These are phyloP conservation scores for Macrophomina pseudophaseolina DNA, from an alignment of 2,329 filamentous ascomycete species.

Conservation along the genomic window DNA sequence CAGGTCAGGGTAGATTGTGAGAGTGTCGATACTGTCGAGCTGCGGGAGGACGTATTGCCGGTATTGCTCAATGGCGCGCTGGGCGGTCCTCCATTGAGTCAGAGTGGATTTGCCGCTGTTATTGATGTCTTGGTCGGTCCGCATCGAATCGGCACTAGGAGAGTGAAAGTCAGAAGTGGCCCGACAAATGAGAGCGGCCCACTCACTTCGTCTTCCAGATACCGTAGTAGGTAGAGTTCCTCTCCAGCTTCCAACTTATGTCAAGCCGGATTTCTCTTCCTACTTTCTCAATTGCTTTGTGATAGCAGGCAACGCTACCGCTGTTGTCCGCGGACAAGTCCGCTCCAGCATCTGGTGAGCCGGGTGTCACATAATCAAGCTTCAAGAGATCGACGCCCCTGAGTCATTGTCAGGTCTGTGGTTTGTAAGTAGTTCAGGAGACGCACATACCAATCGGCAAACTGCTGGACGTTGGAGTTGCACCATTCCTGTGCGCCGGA, in stretches of 20 bases:
- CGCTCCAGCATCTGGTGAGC: slow-evolving; percentile 31
- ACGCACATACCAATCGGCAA: slow-evolving; percentile 32
- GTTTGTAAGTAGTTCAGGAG: background rate
- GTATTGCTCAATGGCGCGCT: slow-evolving; percentile 40
- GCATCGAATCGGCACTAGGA: slow-evolving; percentile 34
- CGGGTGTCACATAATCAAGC: slow-evolving; percentile 38
- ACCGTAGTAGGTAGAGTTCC: slow-evolving; percentile 32
- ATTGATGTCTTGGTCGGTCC: slow-evolving; percentile 37
- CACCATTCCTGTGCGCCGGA: slow-evolving; percentile 36
- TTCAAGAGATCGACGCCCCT: slow-evolving; percentile 37
- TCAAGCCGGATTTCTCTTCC: slow-evolving; percentile 36
- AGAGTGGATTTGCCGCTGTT: slow-evolving; percentile 34
- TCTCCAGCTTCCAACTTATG: slow-evolving; percentile 37
- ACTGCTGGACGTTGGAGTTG: slow-evolving; percentile 35
- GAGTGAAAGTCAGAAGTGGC: background rate
- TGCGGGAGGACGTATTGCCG: slow-evolving; percentile 35
- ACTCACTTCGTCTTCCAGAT: slow-evolving; percentile 33
- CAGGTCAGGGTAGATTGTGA: slow-evolving; percentile 38
- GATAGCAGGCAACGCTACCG: slow-evolving; percentile 32
- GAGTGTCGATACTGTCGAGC: slow-evolving; percentile 28
- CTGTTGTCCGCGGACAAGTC: slow-evolving; percentile 33
- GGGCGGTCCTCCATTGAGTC: slow-evolving; percentile 32
- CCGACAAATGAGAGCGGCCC: too few relatives aligned
- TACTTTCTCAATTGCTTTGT: slow-evolving; percentile 35
- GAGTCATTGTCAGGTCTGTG: background rate